These are phyloP conservation scores for Kappamyces sp. DNA, from an alignment of 192 early-diverging fungal species.

Conservation along the genomic window DNA sequence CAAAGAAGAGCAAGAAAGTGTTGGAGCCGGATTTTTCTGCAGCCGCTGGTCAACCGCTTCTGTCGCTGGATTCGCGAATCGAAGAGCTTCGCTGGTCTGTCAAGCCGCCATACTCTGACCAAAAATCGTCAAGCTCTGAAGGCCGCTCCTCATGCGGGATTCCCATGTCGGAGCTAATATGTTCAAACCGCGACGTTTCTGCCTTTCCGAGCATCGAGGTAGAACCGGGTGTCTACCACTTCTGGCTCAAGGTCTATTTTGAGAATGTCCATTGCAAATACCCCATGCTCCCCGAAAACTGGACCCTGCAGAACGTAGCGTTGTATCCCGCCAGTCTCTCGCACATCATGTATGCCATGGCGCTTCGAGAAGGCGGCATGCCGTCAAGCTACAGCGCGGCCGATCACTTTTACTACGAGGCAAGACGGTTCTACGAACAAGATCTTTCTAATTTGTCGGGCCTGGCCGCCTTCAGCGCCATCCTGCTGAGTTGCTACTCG, in stretches of 20 bases:
- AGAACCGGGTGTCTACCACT: neutral
- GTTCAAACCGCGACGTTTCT: neutral
- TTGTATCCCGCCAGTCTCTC: neutral
- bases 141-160: neutral
- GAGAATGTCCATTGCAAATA: slow-evolving; percentile 1
- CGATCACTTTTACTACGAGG: neutral
- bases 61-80: neutral
- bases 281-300: slow-evolving; percentile 8
- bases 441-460: neutral
- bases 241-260: slow-evolving; percentile 3
- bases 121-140: slow-evolving; percentile 2
- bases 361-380: neutral
- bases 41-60: neutral
- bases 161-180: neutral
- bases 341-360: slow-evolving; percentile 14
- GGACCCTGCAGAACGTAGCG: neutral
- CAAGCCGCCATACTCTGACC: neutral
- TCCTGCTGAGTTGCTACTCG: slow-evolving; percentile 2
- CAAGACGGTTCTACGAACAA: slow-evolving; percentile 1
- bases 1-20: slow-evolving; percentile 1
- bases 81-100: neutral
- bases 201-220: slow-evolving; percentile 9
- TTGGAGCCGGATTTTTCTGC: neutral
- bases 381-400: neutral
- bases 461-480: slow-evolving; percentile 3